These are phyloP conservation scores for Zoysia matrella DNA, from an alignment of 202 grass and related monocot species.

Conservation along the genomic window DNA sequence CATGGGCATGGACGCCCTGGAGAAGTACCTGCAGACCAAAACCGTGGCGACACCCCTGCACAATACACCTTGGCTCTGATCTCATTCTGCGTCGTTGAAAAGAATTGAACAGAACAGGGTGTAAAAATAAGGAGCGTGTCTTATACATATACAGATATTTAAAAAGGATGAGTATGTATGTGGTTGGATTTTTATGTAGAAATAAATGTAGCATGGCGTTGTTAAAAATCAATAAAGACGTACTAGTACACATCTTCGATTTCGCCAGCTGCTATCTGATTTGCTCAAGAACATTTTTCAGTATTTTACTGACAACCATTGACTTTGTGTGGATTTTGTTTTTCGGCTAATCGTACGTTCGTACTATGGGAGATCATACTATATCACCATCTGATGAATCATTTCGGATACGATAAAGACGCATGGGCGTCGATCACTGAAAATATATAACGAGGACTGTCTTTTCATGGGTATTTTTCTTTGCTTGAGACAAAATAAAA, in stretches of 20 bases:
- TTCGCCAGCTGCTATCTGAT: background rate
- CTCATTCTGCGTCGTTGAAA: background rate
- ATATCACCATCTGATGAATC: background rate
- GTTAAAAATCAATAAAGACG: slow-evolving; percentile 12
- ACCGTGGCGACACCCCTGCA: slow-evolving; percentile 76
- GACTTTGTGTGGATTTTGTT: background rate
- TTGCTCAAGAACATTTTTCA: background rate
- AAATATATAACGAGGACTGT: background rate
- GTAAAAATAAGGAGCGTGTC: no score
- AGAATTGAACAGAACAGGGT: no score
- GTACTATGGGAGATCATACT: background rate
- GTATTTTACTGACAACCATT: background rate
- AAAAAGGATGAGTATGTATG: background rate
- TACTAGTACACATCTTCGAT: background rate
- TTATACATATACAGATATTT: background rate
- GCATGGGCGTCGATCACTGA: background rate
- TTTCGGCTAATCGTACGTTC: background rate
- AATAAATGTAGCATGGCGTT: background rate
- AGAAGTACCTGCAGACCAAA: slow-evolving; percentile 91
- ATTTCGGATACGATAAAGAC: background rate
- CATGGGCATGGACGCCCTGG: slow-evolving; percentile 68
- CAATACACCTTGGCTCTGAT: slow-evolving; percentile 90
- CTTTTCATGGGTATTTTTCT: background rate
- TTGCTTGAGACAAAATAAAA: background rate
- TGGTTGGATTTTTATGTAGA: background rate